Base-by-base conservation (phyloP, 352 stramenopile genomes). In the Phytopythium chamaehyphon region DNA sequence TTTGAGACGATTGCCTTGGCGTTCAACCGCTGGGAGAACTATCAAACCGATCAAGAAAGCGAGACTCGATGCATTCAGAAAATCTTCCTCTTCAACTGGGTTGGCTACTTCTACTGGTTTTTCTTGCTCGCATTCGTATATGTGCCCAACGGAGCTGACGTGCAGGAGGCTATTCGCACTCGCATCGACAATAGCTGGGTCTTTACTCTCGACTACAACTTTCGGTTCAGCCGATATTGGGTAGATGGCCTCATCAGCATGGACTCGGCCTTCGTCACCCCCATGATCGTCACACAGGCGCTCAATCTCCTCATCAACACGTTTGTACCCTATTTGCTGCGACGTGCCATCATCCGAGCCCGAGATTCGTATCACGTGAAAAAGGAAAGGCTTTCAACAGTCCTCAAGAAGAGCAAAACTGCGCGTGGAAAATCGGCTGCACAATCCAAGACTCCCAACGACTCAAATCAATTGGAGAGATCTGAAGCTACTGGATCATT, bases 101-200 rank as follows among this genome's bases (percentile, higher is more conserved):
- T 86, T 58, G 71, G 74, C 22, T 86, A 86, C 62, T 86, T 86
- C 54, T 86, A 86, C 61, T 86, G 74, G 74, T 83, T 86, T 59
- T 69, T 86, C 35, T 48, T 86, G 11, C 57, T 86, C 31, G 71
- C 71, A 22, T 86, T 86, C 51, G 49, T 83, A 6, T 86, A 86
- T 69, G 71, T 81, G 26, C 74, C 74, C 40, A 80, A 86, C 49
- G 74, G 74, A 28, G 67, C 54, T 14, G 48, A 52, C 11, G 72
- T 86, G 18, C 71, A 86, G 48, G 46, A 52, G 10, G 68, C 73
- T 16, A 71, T 86, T 24, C 69, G 70, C 18, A 51, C 54, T 1
- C 49, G 76, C 26, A 55, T 81, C 23, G 74, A 86, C 48, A 36
- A 28, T 11, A 76, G 55, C 40, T 48, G 44, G 33, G 54, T 77